Percentiles rank a stretch among this genome's conserved stretches.
Conservation (phyloP, 768 basidiomycete genomes). For the Rhizopogon vinicolor region DNA sequence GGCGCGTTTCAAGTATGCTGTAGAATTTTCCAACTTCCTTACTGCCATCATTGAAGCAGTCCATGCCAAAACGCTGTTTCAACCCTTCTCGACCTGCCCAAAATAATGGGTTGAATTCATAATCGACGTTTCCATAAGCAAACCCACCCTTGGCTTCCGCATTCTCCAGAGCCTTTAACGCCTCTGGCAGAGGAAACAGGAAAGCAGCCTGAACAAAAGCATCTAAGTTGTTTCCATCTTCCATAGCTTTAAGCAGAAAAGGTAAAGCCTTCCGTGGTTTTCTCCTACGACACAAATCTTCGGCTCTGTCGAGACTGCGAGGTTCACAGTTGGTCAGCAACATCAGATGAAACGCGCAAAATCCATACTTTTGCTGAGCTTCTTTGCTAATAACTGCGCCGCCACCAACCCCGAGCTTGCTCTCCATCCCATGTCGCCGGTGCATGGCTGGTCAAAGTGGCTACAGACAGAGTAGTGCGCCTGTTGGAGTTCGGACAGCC, state of each 20-base stretch:
- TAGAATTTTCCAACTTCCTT: slow-evolving; percentile 33
- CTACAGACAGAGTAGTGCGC: background rate
- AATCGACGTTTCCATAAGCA: background rate
- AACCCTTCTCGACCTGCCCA: slow-evolving; percentile 24
- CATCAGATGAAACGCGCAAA: background rate
- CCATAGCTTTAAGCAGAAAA: slow-evolving; percentile 34
- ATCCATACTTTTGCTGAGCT: slow-evolving; percentile 23
- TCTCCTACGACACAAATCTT: slow-evolving; percentile 27
- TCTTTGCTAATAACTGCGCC: slow-evolving; percentile 25
- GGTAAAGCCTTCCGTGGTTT: slow-evolving; percentile 33
- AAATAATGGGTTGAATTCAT: background rate
- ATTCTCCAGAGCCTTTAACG: slow-evolving; percentile 22
- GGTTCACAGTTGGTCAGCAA: background rate
- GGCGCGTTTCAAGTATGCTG: slow-evolving; percentile 34
- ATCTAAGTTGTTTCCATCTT: slow-evolving; percentile 37
- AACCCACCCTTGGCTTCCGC: slow-evolving; percentile 19
- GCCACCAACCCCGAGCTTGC: slow-evolving; percentile 20
- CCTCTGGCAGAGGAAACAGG: slow-evolving; percentile 23
- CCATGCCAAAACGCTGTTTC: slow-evolving; percentile 22
- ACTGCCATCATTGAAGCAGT: slow-evolving; percentile 35
- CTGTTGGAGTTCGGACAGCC: background rate
- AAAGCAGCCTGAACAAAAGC: slow-evolving; percentile 33
- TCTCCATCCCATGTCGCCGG: slow-evolving; percentile 19
- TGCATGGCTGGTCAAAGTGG: background rate
- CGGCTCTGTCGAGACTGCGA: slow-evolving; percentile 32